Percentiles rank a stretch among this genome's conserved stretches.
These are phyloP conservation scores for Angomonas ambiguus DNA, from an alignment of 208 protist species.

Conservation along the genomic window DNA sequence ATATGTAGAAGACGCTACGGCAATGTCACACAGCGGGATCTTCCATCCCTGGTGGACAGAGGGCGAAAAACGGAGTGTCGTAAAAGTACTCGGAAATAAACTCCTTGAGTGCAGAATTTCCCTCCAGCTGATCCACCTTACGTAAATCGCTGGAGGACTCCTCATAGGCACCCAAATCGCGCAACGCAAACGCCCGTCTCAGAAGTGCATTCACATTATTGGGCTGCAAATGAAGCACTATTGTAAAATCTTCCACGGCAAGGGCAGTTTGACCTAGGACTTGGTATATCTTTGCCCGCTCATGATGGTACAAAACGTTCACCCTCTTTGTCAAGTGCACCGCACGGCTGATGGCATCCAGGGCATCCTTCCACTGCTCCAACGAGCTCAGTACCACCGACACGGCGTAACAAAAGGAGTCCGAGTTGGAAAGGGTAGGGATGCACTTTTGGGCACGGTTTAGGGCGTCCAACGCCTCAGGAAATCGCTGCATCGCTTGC, in stretches of 20 bases:
- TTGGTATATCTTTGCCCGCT: conserved; percentile 85
- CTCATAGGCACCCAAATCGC: conserved; percentile 63
- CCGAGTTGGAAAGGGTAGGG: conserved; percentile 27
- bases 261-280: conserved; percentile 39
- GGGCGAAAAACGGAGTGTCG: conserved; percentile 48
- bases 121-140: conserved; percentile 46
- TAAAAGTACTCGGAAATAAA: conserved; percentile 64
- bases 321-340: conserved; percentile 23
- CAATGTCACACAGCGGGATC: background rate
- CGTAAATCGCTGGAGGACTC: conserved; percentile 86
- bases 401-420: conserved; percentile 42
- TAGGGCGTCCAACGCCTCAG: conserved; percentile 51
- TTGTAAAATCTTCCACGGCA: conserved; percentile 71
- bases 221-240: conserved; percentile 57
- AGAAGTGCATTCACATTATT: conserved; percentile 73
- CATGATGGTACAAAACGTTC: conserved; percentile 47
- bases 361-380: conserved; percentile 27
- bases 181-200: conserved; percentile 79
- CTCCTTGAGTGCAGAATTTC: conserved; percentile 26
- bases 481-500: conserved; percentile 48
- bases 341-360: conserved; percentile 38
- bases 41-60: conserved; percentile 58
- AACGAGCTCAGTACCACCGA: conserved; percentile 42
- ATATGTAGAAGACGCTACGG: background rate
- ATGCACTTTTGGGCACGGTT: conserved; percentile 37